These are phyloP conservation scores for Starmerella apicola DNA, from an alignment of 805 yeast species.

Conservation along the genomic window DNA sequence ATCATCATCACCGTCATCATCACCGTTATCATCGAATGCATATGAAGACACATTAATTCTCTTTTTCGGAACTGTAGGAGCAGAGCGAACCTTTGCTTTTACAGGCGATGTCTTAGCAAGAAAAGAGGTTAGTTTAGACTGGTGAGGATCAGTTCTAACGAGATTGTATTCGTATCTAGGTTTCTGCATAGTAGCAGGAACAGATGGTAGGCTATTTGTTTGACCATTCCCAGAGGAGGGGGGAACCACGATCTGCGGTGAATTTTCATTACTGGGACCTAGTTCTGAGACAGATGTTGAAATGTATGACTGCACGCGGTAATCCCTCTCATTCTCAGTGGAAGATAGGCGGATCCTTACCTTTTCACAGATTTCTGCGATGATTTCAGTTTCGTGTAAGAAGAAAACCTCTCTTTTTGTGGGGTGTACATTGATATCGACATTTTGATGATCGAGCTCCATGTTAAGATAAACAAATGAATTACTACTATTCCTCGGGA, in stretches of 20 bases:
- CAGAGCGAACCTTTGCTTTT: no score
- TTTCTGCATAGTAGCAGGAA: background rate
- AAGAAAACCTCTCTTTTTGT: conserved; percentile 88
- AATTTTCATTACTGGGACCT: background rate
- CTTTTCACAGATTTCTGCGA: conserved; percentile 41
- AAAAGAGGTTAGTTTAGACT: conserved; percentile 39
- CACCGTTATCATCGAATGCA: background rate
- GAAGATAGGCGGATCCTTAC: conserved; percentile 41
- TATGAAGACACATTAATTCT: no score
- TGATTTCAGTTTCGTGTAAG: conserved; percentile 73
- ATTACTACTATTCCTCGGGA: conserved; percentile 59
- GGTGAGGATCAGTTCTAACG: conserved; percentile 61
- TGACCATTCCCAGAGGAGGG: background rate
- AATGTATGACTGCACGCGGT: conserved; percentile 40
- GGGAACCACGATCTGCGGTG: background rate
- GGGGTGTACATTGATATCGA: conserved; percentile 94
- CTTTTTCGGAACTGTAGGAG: no score
- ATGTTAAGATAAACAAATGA: conserved; percentile 70
- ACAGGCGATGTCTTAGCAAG: background rate
- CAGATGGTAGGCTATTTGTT: no score
- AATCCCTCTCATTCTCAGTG: conserved; percentile 57
- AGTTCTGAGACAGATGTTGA: background rate
- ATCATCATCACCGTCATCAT: background rate
- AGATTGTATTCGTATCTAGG: conserved; percentile 44
- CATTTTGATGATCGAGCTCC: conserved; percentile 49